Percentiles rank a stretch among this genome's conserved stretches.
These are phyloP conservation scores for Cydonia oblonga DNA, from an alignment of 331 rosid species.

Conservation along the genomic window DNA sequence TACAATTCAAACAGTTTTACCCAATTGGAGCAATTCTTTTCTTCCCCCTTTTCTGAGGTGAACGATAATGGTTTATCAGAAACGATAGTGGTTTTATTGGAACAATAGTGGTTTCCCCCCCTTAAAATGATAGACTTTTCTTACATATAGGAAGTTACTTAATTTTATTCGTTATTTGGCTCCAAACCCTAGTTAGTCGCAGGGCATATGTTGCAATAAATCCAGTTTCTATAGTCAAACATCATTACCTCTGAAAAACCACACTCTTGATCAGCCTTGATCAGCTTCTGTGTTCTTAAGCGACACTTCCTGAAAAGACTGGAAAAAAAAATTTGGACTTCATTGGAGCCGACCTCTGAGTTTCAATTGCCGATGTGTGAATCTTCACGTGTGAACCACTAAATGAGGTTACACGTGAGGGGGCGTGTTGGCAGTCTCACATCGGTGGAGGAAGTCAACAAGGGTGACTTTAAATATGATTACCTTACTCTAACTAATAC, in stretches of 20 bases:
- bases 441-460: too few species aligned
- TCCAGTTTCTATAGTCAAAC: background rate
- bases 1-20: background rate
- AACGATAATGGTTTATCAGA: too few species aligned
- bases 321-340: too few species aligned
- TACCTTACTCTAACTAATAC: too few species aligned
- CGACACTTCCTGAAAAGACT: too few species aligned
- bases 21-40: background rate
- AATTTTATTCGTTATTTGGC: background rate
- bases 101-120: background rate
- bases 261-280: background rate
- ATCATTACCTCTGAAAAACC: background rate
- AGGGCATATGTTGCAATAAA: background rate
- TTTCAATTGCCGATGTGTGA: too few species aligned
- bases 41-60: background rate
- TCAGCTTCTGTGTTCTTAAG: too few species aligned
- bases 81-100: background rate
- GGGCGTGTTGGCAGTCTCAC: too few species aligned
- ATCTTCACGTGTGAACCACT: too few species aligned
- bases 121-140: background rate
- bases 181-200: background rate
- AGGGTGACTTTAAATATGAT: too few species aligned
- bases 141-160: background rate
- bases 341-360: too few species aligned
- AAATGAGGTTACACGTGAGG: too few species aligned